Conservation (phyloP, 306 rosid genomes). For the Betula pendula region DNA sequence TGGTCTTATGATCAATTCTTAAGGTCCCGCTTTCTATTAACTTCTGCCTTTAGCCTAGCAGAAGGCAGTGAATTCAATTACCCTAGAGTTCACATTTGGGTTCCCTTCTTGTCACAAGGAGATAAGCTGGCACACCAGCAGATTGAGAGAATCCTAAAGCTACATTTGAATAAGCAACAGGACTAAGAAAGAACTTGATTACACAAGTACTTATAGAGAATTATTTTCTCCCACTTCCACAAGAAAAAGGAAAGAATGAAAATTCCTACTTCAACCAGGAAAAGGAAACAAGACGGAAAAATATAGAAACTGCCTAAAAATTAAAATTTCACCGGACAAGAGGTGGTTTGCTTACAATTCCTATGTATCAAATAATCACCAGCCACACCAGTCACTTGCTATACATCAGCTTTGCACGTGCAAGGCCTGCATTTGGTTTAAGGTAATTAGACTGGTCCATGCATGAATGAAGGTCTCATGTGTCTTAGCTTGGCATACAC, state of each 20-base stretch:
- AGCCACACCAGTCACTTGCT: background rate
- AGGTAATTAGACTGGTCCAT: background rate
- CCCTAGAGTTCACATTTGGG: background rate
- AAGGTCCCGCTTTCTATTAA: background rate
- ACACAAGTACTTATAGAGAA: background rate
- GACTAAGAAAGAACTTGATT: background rate
- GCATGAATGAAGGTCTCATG: background rate
- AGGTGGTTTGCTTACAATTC: background rate
- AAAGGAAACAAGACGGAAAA: background rate
- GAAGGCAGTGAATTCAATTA: background rate
- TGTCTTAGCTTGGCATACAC: background rate
- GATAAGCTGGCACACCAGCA: background rate
- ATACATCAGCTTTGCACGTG: background rate
- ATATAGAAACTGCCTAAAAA: background rate
- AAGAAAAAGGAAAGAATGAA: no score
- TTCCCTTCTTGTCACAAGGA: background rate
- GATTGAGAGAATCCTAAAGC: background rate
- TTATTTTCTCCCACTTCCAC: background rate
- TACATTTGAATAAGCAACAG: background rate
- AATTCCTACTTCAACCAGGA: background rate
- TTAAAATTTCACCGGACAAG: background rate
- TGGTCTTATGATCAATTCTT: background rate
- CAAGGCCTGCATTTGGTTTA: background rate
- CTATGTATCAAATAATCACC: background rate
- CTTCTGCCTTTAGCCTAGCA: background rate